Conservation (phyloP, 495 filamentous ascomycete species). For the Hypomontagnella monticulosa region DNA sequence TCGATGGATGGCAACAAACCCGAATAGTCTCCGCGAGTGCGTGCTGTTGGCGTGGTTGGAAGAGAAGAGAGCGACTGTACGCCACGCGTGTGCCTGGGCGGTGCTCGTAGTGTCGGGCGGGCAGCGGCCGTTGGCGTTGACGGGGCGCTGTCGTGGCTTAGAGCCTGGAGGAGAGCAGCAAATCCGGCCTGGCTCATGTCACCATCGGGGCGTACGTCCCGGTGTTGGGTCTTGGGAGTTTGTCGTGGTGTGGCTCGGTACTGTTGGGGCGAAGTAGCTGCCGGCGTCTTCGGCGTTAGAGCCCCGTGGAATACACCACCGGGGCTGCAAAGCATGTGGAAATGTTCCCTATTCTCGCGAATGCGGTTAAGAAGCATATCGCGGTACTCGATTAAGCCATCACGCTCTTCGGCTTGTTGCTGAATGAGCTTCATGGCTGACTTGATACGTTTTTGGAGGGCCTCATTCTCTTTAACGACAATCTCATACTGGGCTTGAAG, state of each 20-base stretch:
- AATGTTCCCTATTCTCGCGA: constrained; percentile 84
- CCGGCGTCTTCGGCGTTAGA: constrained; percentile 63
- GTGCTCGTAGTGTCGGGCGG: constrained; percentile 55
- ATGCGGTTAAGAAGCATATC: constrained; percentile 82
- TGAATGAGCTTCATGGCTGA: constrained; percentile 78
- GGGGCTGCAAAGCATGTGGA: constrained; percentile 71
- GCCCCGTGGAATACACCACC: constrained; percentile 64
- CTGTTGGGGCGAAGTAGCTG: constrained; percentile 58
- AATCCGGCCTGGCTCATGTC: constrained; percentile 66
- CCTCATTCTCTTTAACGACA: constrained; percentile 70
- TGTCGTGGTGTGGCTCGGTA: constrained; percentile 57
- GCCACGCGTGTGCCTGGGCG: constrained; percentile 70
- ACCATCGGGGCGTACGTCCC: constrained; percentile 50
- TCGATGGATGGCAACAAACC: constrained; percentile 63
- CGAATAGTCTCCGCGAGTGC: constrained; percentile 54
- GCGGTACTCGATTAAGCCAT: constrained; percentile 72
- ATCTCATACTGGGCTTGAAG: constrained; percentile 63
- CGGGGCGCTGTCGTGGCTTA: constrained; percentile 76
- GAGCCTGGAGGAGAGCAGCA: constrained; percentile 77
- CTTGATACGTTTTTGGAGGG: constrained; percentile 69
- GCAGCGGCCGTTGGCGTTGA: constrained; percentile 59
- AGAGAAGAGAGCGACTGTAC: constrained; percentile 83
- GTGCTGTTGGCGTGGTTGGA: constrained; percentile 73
- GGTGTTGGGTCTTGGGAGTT: constrained; percentile 56
- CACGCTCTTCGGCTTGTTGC: constrained; percentile 73